Base-by-base conservation (phyloP, 1,284 basidiomycete genomes). In the Pulveroboletus sp. region DNA sequence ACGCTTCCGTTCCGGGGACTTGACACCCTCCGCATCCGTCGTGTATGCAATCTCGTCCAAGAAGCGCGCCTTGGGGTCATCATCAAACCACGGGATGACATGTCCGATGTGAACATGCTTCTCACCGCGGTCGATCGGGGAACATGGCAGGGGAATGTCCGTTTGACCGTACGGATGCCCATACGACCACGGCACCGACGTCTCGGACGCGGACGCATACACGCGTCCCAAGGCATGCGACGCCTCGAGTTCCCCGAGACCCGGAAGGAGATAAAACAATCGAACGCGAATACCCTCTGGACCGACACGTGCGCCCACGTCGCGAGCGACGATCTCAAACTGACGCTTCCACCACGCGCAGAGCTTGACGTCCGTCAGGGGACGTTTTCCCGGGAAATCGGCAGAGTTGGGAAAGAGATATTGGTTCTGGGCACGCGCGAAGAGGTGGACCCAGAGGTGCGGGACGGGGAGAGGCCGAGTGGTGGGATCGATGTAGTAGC, bases 351-450 rank as follows among this genome's bases (percentile, higher is more conserved):
- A 99, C 96, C 96, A 99, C 48, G 79, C 84, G 70, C 94, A 95
- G 2, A 99, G 80, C 61, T 82, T 82, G 29, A 87, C 78, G 65
- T 98, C 96, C 37, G 82, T 81, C 50, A 96, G 73, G 3, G 91
- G 87, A 26, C 78, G 82, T 75, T 98, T 98, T 36, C 81, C 82
- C 2, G 72, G 45, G 62, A 82, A 87, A 29, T 93, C 85, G 5
- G 83, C 77, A n/a, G 91, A 93, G 67, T 95, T 93, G 0, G 95
- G 91, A 71, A 99, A 98, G 33, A 99, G 78, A 70, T 99, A 99
- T 69, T 98, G 95, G 37, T 76, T 78, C 73, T 98, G 95, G 2
- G 91, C 86, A 19, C 95, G 82, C 3, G 96, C 96, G 66, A 99
- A 97, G 33, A 98, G 78, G 63, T 97, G 93, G 9, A 98, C 78